These are phyloP conservation scores for Albugo laibachii DNA, from an alignment of 352 stramenopile genomes.

Conservation along the genomic window DNA sequence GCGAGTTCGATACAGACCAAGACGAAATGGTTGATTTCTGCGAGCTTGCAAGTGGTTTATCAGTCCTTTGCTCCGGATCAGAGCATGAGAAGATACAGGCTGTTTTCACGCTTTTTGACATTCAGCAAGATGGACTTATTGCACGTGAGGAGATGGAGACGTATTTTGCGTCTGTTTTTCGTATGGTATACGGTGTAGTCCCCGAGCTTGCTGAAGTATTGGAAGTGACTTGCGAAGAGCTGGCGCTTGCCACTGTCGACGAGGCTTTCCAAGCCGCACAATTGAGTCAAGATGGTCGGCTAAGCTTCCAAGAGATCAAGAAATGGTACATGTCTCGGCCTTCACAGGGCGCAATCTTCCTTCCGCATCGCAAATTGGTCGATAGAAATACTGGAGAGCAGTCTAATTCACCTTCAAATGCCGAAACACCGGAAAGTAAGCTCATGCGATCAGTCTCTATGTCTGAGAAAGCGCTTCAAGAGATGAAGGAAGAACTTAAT, in stretches of 20 bases:
- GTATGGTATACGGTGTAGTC: conserved; percentile 58
- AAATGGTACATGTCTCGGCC: conserved; percentile 6
- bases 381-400: conserved; percentile 4
- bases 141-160: conserved; percentile 67
- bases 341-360: conserved; percentile 10
- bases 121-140: conserved; percentile 76
- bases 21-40: conserved; percentile 76
- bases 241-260: conserved; percentile 41
- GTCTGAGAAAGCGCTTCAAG: conserved; percentile 23
- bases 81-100: conserved; percentile 67
- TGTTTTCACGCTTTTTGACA: conserved; percentile 73
- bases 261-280: conserved; percentile 48
- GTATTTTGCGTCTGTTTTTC: conserved; percentile 69
- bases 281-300: conserved; percentile 18
- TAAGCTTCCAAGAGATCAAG: conserved; percentile 11
- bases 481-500: conserved; percentile 69
- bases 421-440: background rate
- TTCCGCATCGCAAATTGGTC: conserved; percentile 4
- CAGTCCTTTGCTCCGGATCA: conserved; percentile 51
- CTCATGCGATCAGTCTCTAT: background rate
- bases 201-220: conserved; percentile 19
- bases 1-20: conserved; percentile 50
- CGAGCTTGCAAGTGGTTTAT: conserved; percentile 66
- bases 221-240: conserved; percentile 35
- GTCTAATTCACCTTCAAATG: conserved; percentile 2